These are phyloP conservation scores for Stephania yunnanensis DNA, from an alignment of 164 flowering plant species.

Conservation along the genomic window DNA sequence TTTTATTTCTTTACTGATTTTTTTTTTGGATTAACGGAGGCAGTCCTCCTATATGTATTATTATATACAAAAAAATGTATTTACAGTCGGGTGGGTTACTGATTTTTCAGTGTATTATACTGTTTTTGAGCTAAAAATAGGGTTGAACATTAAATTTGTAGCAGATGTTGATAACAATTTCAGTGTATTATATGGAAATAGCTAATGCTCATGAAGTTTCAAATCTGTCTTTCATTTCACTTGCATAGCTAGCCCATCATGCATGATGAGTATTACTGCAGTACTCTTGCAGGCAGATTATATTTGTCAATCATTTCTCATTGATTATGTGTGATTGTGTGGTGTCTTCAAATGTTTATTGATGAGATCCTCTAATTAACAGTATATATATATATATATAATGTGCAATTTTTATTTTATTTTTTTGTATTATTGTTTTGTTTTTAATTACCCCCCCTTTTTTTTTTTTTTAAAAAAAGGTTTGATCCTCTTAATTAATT, in stretches of 20 bases:
- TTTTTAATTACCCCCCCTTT: neutral
- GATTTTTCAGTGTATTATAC: slow-evolving; percentile 1
- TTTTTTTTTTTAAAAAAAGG: too few relatives aligned
- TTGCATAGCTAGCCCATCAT: too few relatives aligned
- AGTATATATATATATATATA: too few relatives aligned
- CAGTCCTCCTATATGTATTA: too few relatives aligned
- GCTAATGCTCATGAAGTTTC: neutral
- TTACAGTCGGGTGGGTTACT: too few relatives aligned
- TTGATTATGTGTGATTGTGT: neutral
- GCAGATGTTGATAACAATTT: too few relatives aligned
- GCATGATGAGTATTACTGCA: too few relatives aligned
- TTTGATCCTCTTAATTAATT: too few relatives aligned
- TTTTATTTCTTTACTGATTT: neutral
- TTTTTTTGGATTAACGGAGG: neutral
- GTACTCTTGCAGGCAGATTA: neutral
- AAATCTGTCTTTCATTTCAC: neutral
- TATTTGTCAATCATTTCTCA: neutral
- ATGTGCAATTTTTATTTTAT: neutral
- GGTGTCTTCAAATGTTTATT: slow-evolving; percentile 1
- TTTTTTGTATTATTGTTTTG: neutral
- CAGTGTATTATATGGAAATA: neutral
- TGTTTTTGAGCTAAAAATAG: slow-evolving; percentile 16
- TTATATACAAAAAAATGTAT: too few relatives aligned
- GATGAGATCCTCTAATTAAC: neutral
- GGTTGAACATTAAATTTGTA: slow-evolving; percentile 1